Base-by-base conservation (phyloP, 176 grass and related monocot species). In the Avena insularis region DNA sequence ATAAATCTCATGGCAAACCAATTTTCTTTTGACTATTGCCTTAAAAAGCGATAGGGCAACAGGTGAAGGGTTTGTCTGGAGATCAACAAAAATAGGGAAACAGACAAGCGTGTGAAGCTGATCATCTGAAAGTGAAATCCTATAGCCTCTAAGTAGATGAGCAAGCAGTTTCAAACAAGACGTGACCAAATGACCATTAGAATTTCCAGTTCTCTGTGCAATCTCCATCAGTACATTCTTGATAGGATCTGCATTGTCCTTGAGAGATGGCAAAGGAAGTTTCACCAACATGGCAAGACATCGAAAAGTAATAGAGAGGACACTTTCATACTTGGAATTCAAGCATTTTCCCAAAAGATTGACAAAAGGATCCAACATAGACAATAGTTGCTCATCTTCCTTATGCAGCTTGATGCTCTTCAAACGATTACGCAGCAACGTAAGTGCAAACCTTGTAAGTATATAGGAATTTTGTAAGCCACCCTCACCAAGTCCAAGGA, bases 331-430 rank as follows among this genome's bases (percentile, higher is more conserved):
- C 74, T 98, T 98, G 45, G 96, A 98, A 82, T 75, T 91, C 45
- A 98, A 56, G 71, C 96, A 98, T 81, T 92, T 83, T 59, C 66
- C 79, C 77, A 98, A 45, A 72, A 96, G 88, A 40, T 88, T 87
- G 69, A 98, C 82, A 86, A 98, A 98, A 23, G 96, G 96, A 77
- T 98, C 93, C 79, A 98, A 84, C 93, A 92, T 93, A 19, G 89
- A 91, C 51, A 98, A 71, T 63, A 98, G 88, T 38, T 91, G 64
- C 48, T 85, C 88, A 78, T 96, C 89, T 53, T 90, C 64, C 84
- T 96, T 98, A 56, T 86, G 43, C 62, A 92, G 82, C 82, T 98
- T 94, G 66, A 93, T 92, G 71, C 85, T 93, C 89, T 98, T 98
- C 67, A 98, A 77, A 68, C 90, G 86, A 79, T 85, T 92, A 62